phyloP scores from a whole-genome alignment of 176 grass and related monocot genomes.

The Echinochloa phyllopogon region DNA sequence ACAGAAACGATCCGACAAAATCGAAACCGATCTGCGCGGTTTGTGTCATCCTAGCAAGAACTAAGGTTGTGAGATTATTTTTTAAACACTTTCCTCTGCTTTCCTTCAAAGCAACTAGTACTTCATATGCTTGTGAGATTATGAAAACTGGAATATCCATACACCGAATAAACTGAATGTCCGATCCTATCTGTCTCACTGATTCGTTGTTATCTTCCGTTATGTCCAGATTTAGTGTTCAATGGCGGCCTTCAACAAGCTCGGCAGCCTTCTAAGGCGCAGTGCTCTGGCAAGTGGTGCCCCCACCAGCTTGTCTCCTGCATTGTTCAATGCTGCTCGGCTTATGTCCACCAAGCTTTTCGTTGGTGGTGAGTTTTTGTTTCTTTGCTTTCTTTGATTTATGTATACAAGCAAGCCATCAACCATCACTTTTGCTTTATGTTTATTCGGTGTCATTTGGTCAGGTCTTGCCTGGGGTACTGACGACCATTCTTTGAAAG shows the following conservation, averaged over 20 bases:
- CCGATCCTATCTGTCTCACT: background rate
- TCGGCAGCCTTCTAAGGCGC: slow-evolving; percentile 70
- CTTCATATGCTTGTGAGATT: no score
- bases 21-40: background rate
- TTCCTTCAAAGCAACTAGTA: no score
- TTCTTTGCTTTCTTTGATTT: background rate
- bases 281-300: slow-evolving; percentile 41
- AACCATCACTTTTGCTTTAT: background rate
- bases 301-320: slow-evolving; percentile 24
- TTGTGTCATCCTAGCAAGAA: background rate
- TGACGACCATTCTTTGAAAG: slow-evolving; percentile 55
- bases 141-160: background rate
- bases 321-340: slow-evolving; percentile 57
- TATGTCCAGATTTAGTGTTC: background rate
- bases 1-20: background rate
- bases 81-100: background rate
- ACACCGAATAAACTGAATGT: background rate
- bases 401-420: background rate
- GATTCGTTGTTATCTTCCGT: background rate
- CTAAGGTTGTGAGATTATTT: background rate
- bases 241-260: slow-evolving; percentile 84
- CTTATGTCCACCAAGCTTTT: slow-evolving; percentile 86
- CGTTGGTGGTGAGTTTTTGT: slow-evolving; percentile 64
- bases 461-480: slow-evolving; percentile 66
- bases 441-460: background rate